Evolutionary conservation across 257 asterid species (phyloP).

Genomic region (Penstemon barbatus): DNA sequence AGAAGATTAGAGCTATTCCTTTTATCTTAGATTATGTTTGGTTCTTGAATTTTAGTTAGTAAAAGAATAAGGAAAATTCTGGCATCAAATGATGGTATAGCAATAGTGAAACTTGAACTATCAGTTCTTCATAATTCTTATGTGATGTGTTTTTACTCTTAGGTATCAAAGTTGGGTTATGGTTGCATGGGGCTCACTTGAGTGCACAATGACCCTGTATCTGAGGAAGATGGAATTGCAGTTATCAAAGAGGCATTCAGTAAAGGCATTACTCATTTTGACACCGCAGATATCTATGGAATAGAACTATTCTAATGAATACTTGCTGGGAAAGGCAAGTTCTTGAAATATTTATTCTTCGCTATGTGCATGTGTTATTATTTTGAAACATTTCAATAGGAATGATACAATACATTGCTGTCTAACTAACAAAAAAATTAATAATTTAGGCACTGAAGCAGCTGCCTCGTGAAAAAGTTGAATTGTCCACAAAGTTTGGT

Average conservation of each 20-base stretch:
- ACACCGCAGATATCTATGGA: slow-evolving; percentile 33
- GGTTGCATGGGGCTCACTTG: slow-evolving; percentile 72
- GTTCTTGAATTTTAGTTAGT: too few species aligned
- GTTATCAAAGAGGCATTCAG: slow-evolving; percentile 48
- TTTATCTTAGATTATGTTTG: too few species aligned
- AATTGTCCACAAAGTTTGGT: slow-evolving; percentile 69
- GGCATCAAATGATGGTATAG: too few species aligned
- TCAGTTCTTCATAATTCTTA: too few species aligned
- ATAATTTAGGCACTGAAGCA: slow-evolving; percentile 57
- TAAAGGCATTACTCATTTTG: slow-evolving; percentile 40
- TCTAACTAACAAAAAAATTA: not conserved
- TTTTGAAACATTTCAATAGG: not conserved
- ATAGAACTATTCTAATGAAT: slow-evolving; percentile 43
- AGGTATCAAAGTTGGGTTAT: slow-evolving; percentile 60
- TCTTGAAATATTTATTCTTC: not conserved
- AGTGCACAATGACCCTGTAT: slow-evolving; percentile 43
- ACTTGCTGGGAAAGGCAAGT: slow-evolving; percentile 49
- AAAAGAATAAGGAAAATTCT: too few species aligned
- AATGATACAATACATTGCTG: not conserved
- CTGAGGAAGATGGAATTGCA: slow-evolving; percentile 52
- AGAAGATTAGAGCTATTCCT: too few species aligned
- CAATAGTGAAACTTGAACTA: too few species aligned
- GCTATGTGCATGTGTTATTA: too few species aligned
- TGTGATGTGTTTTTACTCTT: not conserved
- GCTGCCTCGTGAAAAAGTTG: slow-evolving; percentile 58